A percentile compares a stretch with the other conserved stretches of the same genome.
Conservation (phyloP, 495 filamentous ascomycete genomes). For the Viridothelium virens region DNA sequence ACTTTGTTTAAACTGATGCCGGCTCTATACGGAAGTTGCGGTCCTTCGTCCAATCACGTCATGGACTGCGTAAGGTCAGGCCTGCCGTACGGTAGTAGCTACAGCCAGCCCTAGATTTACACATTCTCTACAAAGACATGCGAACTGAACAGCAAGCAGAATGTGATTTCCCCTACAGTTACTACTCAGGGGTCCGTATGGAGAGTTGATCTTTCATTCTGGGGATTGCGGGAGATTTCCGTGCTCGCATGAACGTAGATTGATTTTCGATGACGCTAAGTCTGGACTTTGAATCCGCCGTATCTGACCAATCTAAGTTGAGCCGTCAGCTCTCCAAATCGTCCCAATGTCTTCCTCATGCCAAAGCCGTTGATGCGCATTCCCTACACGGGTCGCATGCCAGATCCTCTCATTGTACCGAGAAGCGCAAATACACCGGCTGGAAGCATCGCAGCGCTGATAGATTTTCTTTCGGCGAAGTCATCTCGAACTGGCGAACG, state of each 20-base stretch:
- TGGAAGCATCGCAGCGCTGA: constrained; percentile 69
- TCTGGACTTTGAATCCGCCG: background rate
- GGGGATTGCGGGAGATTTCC: background rate
- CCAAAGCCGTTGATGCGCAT: constrained; percentile 63
- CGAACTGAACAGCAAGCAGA: too few species aligned
- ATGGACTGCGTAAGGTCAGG: background rate
- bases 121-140: too few species aligned
- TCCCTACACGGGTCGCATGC: constrained; percentile 78
- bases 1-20: background rate
- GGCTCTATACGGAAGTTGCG: background rate
- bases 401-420: constrained; percentile 70
- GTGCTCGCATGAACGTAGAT: background rate
- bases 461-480: constrained; percentile 56
- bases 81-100: too few species aligned
- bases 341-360: constrained; percentile 3
- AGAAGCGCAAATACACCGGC: constrained; percentile 55
- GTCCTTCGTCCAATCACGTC: constrained; percentile 8
- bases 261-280: constrained; percentile 11
- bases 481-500: background rate
- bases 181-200: too few species aligned
- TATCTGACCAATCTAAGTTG: background rate
- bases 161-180: too few species aligned
- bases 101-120: too few species aligned
- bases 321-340: background rate
- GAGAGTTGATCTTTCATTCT: background rate